Conservation (phyloP, 2,329 filamentous ascomycete genomes). For the Pezicula radicicola region DNA sequence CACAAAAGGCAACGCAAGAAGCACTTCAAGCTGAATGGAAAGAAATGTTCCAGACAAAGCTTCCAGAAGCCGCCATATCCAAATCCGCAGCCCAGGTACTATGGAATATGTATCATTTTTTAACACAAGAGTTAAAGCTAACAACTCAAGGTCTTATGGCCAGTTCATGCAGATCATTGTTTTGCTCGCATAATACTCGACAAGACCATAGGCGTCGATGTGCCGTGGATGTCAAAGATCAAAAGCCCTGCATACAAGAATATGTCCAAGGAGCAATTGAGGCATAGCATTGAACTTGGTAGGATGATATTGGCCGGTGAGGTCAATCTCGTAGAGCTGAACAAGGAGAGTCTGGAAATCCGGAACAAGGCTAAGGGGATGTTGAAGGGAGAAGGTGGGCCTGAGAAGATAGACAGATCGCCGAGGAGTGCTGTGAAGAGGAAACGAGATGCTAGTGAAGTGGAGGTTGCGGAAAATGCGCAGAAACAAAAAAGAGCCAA, state of each 20-base stretch:
- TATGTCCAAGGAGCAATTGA: conserved; percentile 36
- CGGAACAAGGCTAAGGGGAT: conserved; percentile 28
- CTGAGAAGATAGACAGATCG: not conserved
- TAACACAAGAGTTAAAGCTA: not conserved
- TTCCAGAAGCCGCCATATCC: conserved; percentile 18
- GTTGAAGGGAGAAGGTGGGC: not conserved
- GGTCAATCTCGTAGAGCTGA: conserved; percentile 33
- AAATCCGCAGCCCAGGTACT: conserved; percentile 15
- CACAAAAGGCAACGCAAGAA: not conserved
- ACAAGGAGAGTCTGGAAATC: conserved; percentile 35
- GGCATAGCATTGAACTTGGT: conserved; percentile 33
- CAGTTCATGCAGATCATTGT: conserved; percentile 39
- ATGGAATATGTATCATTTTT: not conserved
- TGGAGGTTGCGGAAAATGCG: not conserved
- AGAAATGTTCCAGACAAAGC: conserved; percentile 17
- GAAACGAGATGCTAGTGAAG: conserved; percentile 1
- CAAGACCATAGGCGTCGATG: conserved; percentile 32
- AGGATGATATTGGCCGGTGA: conserved; percentile 33
- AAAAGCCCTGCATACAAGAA: conserved; percentile 38
- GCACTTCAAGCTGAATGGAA: conserved; percentile 20
- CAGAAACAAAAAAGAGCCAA: not conserved
- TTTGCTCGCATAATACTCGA: conserved; percentile 44
- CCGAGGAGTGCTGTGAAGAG: conserved; percentile 2
- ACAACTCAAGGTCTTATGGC: conserved; percentile 33
- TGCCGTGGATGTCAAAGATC: conserved; percentile 39